Base-by-base conservation (phyloP, 2,329 filamentous ascomycete species). In the Cladosporium sp. region DNA sequence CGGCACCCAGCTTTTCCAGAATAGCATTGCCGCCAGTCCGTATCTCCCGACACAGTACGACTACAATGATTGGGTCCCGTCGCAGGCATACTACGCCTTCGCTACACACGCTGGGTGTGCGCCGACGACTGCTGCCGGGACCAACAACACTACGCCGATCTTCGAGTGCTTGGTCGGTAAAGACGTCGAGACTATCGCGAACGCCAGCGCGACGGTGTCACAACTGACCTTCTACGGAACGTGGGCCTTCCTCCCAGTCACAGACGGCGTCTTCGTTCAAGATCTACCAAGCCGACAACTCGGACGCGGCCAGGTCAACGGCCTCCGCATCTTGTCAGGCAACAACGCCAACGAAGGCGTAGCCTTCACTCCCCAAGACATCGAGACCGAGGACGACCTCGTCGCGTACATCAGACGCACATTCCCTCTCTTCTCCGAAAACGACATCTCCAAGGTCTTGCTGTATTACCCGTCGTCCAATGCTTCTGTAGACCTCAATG, bases 271-370 rank as follows among this genome's bases (percentile, higher is more conserved):
- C 1, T 76, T 80, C 63, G 68, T 82, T n/a, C 75, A 74, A 62
- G 73, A 76, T 5, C 69, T 74, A 0, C 79, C 79, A 5, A 78
- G 76, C 57, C 70, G 74, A 62, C 78, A 80, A 46, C 72, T 82
- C 1, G 62, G 72, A 0, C 64, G 72, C 1, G 72, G 75, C 21
- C 72, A 75, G 56, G 70, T 80, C 5, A 82, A 81, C 53, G 80
- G 79, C 1, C 65, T 72, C 5, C 75, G 76, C 28, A 72, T 78
- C 8, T 68, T 83, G 1, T 69, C 73, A 1, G 77, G 76, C 10
- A 82, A 83, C 71, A 85, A 83, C 65, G 82, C 82, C 3, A 80
- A 86, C 68, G 84, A 87, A 76, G 83, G 80, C 3, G 71, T 76
- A 10, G 66, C 68, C 1, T 85, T 85, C 67, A 78, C 79, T 3